A percentile compares a stretch with the other conserved stretches of the same genome.
Evolutionary conservation across 768 basidiomycete genomes (phyloP).

Genomic region (Boletus tylopilopsis): DNA sequence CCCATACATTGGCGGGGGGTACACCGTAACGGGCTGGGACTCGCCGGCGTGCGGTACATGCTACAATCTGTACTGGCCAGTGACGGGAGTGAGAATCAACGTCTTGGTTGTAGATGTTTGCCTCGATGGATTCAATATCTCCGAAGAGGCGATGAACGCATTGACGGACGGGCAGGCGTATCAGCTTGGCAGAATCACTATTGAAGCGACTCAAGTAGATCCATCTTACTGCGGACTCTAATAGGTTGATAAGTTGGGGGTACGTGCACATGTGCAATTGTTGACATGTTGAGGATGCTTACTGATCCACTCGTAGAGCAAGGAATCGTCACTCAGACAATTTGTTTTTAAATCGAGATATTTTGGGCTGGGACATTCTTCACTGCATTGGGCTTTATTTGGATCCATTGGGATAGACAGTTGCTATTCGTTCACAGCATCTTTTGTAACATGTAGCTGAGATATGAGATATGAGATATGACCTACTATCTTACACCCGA

Average conservation of each 20-base stretch:
- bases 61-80: constrained; percentile 27
- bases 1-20: constrained; percentile 33
- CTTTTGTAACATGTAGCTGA: neutral
- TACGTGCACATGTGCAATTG: too few relatives aligned
- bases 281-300: too few relatives aligned
- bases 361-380: too few relatives aligned
- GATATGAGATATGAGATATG: too few relatives aligned
- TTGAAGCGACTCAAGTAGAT: constrained; percentile 40
- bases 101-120: constrained; percentile 30
- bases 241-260: neutral
- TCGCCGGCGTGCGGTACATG: constrained; percentile 33
- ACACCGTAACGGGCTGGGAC: constrained; percentile 30
- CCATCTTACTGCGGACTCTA: constrained; percentile 44
- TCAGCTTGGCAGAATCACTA: constrained; percentile 45
- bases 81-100: constrained; percentile 12
- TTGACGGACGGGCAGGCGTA: constrained; percentile 47
- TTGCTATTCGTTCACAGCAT: too few relatives aligned
- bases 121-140: constrained; percentile 39
- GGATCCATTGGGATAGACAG: too few relatives aligned
- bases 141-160: constrained; percentile 50
- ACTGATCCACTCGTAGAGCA: too few relatives aligned
- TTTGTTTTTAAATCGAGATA: too few relatives aligned
- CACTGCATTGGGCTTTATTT: too few relatives aligned
- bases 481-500: too few relatives aligned
- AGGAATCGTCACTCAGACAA: too few relatives aligned